phyloP scores from a whole-genome alignment of 495 filamentous ascomycete species.

The Lindgomyces ingoldianus region DNA sequence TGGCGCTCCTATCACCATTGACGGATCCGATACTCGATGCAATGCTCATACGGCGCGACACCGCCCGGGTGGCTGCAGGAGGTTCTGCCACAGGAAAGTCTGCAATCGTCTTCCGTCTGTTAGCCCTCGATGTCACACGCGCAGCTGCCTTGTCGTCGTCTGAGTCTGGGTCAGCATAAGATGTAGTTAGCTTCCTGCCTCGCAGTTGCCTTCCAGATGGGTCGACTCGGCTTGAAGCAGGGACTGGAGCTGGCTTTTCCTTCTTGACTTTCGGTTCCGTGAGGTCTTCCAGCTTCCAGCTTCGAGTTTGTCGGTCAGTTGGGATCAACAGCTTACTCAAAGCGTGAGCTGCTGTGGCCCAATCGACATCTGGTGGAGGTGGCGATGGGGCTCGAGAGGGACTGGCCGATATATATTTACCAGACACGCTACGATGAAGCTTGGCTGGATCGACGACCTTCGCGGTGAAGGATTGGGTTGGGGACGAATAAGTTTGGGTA shows the following conservation, averaged over 20 bases:
- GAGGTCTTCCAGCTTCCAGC: conserved; percentile 74
- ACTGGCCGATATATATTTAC: conserved; percentile 33
- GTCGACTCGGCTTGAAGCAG: conserved; percentile 44
- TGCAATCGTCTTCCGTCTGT: conserved; percentile 67
- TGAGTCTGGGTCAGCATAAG: conserved; percentile 52
- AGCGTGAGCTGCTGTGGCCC: conserved; percentile 79
- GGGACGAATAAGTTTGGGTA: conserved; percentile 67
- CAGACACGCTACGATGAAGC: conserved; percentile 54
- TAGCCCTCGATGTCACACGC: conserved; percentile 49
- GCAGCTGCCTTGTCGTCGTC: conserved; percentile 51
- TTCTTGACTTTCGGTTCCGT: conserved; percentile 54
- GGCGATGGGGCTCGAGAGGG: conserved; percentile 53
- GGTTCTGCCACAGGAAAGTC: conserved; percentile 41
- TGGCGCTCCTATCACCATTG: conserved; percentile 32
- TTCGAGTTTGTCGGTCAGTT: conserved; percentile 64
- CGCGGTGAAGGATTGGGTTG: conserved; percentile 76
- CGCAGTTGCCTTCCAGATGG: conserved; percentile 64
- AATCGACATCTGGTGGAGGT: conserved; percentile 74
- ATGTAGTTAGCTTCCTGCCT: conserved; percentile 60
- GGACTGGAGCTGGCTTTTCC: conserved; percentile 60
- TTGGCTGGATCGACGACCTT: conserved; percentile 64
- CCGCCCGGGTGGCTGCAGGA: conserved; percentile 9
- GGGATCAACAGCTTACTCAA: conserved; percentile 83
- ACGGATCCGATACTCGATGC: conserved; percentile 45
- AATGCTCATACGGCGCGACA: conserved; percentile 46